These are phyloP conservation scores for Letharia columbiana DNA, from an alignment of 495 filamentous ascomycete species.

Conservation along the genomic window DNA sequence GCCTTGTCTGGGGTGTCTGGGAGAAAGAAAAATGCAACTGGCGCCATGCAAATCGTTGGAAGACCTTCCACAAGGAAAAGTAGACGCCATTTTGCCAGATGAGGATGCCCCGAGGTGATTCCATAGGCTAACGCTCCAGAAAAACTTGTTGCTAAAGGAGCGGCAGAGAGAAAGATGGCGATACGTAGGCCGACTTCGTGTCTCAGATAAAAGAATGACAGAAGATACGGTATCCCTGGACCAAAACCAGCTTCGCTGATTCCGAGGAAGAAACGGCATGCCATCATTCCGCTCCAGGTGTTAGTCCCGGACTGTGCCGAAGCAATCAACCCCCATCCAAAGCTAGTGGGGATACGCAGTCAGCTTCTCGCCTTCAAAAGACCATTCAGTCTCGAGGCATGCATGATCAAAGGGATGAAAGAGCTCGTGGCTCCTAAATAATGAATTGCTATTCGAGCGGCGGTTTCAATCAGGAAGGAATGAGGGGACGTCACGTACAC, in stretches of 20 bases:
- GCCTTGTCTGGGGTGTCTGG: slow-evolving; percentile 66
- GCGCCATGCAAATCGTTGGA: slow-evolving; percentile 58
- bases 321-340: slow-evolving; percentile 48
- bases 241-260: slow-evolving; percentile 59
- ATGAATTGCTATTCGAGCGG: not conserved
- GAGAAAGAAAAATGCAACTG: slow-evolving; percentile 57
- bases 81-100: slow-evolving; percentile 67
- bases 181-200: slow-evolving; percentile 68
- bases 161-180: slow-evolving; percentile 68
- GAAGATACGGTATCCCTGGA: slow-evolving; percentile 60
- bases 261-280: slow-evolving; percentile 58
- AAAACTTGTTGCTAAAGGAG: slow-evolving; percentile 75
- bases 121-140: slow-evolving; percentile 76
- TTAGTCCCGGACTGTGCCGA: slow-evolving; percentile 52
- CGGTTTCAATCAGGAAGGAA: not conserved
- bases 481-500: slow-evolving; percentile 20
- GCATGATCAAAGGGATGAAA: not conserved
- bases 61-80: slow-evolving; percentile 79
- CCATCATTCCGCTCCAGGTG: slow-evolving; percentile 59
- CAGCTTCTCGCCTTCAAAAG: not conserved
- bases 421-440: not conserved
- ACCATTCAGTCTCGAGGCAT: not conserved
- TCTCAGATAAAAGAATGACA: slow-evolving; percentile 78
- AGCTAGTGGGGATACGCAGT: not conserved
- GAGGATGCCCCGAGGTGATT: slow-evolving; percentile 62